Evolutionary conservation across 306 rosid species (phyloP).

Genomic region (Abrus pulchellus): DNA sequence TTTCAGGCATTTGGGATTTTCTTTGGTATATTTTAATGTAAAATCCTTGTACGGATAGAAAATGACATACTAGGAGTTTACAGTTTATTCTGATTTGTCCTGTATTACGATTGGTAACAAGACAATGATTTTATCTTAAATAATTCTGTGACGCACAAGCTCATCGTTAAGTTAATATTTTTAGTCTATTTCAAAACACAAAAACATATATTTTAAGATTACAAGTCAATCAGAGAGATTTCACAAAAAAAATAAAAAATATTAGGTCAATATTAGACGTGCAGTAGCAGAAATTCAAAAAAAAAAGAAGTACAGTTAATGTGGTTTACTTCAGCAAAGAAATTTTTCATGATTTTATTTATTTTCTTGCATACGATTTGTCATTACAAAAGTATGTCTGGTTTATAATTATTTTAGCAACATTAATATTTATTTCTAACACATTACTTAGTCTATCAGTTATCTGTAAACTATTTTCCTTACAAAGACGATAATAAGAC

Average conservation of each 20-base stretch:
- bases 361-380: neutral
- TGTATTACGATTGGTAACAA: neutral
- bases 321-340: neutral
- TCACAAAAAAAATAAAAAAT: neutral
- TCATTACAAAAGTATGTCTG: neutral
- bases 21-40: neutral
- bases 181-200: conserved; percentile 2
- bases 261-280: conserved; percentile 3
- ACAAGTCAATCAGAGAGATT: conserved; percentile 1
- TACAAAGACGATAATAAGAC: too few relatives aligned
- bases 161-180: neutral
- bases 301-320: neutral
- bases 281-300: neutral
- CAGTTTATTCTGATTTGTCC: neutral
- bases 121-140: neutral
- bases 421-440: too few relatives aligned
- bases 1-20: neutral
- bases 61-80: neutral
- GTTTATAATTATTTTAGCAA: too few relatives aligned
- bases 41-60: conserved; percentile 21
- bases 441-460: too few relatives aligned
- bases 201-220: neutral
- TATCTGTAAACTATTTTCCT: too few relatives aligned
- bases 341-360: neutral
- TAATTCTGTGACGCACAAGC: neutral